A percentile compares a stretch with the other conserved stretches of the same genome.
Evolutionary conservation across 1,284 basidiomycete species (phyloP).

Genomic region (Tilletiopsis washingtonensis): DNA sequence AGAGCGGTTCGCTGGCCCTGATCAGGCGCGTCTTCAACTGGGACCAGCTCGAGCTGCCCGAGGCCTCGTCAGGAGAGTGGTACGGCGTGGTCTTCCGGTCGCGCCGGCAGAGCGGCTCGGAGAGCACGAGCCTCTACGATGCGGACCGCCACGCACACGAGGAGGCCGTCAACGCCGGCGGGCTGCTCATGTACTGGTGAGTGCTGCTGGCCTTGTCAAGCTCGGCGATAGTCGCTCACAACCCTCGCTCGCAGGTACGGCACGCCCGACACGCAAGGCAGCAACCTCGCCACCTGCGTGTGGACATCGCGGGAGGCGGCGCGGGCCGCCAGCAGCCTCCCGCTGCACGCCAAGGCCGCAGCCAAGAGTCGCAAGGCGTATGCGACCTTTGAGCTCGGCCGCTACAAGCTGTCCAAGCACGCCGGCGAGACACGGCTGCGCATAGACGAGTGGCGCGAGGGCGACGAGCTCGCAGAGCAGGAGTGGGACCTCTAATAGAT

Average conservation of each 20-base stretch:
- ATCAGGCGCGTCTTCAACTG: constrained; percentile 29
- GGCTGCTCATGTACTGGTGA: constrained; percentile 40
- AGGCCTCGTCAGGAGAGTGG: constrained; percentile 10
- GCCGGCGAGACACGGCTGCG: too few species aligned
- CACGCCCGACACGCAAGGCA: constrained; percentile 21
- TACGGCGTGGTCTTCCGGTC: constrained; percentile 41
- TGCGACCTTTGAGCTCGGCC: constrained; percentile 21
- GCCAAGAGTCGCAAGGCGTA: constrained; percentile 20
- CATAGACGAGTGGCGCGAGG: too few species aligned
- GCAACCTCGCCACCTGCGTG: constrained; percentile 39
- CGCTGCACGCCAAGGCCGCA: constrained; percentile 23
- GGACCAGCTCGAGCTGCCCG: constrained; percentile 14
- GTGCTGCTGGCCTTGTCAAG: too few species aligned
- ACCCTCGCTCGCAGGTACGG: too few species aligned
- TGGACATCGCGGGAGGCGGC: constrained; percentile 29
- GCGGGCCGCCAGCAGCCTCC: constrained; percentile 15
- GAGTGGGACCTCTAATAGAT: too few species aligned
- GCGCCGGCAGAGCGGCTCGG: constrained; percentile 14
- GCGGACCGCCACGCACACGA: constrained; percentile 35
- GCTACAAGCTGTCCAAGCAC: constrained; percentile 33
- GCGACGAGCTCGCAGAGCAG: too few species aligned
- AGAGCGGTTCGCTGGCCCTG: constrained; percentile 1
- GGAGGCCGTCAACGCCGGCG: constrained; percentile 31
- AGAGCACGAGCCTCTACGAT: constrained; percentile 24
- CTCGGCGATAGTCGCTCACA: too few species aligned